These are phyloP conservation scores for Debaryomyces singareniensis DNA, from an alignment of 1,139 yeast genomes.

Conservation along the genomic window DNA sequence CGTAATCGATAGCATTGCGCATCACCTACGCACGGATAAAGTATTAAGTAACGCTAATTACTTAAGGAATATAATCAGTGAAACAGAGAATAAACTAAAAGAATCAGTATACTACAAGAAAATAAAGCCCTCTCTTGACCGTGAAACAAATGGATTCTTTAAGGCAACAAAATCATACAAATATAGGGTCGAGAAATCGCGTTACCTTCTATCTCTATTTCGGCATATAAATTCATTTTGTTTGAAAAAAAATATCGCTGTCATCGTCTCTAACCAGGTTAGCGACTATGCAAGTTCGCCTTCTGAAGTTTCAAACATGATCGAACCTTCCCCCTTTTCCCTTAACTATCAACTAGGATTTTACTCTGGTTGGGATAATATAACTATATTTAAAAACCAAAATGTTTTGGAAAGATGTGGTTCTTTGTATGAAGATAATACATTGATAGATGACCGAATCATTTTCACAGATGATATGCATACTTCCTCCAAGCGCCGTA, in stretches of 20 bases:
- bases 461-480: not conserved
- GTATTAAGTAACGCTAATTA: conserved; percentile 25
- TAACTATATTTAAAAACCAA: conserved; percentile 18
- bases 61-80: conserved; percentile 15
- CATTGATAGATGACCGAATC: too few species aligned
- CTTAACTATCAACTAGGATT: conserved; percentile 69
- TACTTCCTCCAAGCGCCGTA: too few species aligned
- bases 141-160: conserved; percentile 22
- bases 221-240: conserved; percentile 49
- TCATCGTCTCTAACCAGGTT: conserved; percentile 78
- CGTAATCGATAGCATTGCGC: conserved; percentile 80
- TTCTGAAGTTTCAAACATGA: conserved; percentile 12
- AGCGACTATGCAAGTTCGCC: conserved; percentile 44
- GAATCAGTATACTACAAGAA: conserved; percentile 12
- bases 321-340: conserved; percentile 30
- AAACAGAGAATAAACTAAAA: conserved; percentile 16
- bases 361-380: conserved; percentile 68
- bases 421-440: too few species aligned
- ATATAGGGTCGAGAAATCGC: conserved; percentile 27
- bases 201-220: conserved; percentile 40
- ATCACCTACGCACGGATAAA: conserved; percentile 69
- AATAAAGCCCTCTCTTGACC: conserved; percentile 20
- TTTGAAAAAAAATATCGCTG: conserved; percentile 42
- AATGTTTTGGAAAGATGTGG: not conserved
- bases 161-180: conserved; percentile 21